Evolutionary conservation across 805 yeast species (phyloP).

Genomic region (Lipomyces spencermartinsiae): DNA sequence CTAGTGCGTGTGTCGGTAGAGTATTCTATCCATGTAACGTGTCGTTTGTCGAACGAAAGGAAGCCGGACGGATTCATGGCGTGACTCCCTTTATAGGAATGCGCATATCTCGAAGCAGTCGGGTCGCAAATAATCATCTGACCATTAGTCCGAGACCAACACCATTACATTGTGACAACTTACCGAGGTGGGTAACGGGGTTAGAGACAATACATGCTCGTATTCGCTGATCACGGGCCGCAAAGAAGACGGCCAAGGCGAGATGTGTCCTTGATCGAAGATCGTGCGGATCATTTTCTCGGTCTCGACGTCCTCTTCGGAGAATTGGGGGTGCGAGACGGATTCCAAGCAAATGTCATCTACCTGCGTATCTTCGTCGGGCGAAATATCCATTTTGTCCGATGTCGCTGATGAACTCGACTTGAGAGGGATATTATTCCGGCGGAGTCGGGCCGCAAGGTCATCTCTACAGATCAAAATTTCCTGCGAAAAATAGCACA

Average conservation of each 20-base stretch:
- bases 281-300: conserved; percentile 60
- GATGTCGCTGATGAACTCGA: conserved; percentile 16
- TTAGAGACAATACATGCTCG: conserved; percentile 70
- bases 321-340: not conserved
- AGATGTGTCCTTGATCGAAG: conserved; percentile 83
- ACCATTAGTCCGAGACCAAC: not conserved
- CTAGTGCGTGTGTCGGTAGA: conserved; percentile 54
- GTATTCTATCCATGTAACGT: conserved; percentile 75
- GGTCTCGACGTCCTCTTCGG: conserved; percentile 13
- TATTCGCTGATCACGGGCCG: conserved; percentile 73
- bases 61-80: conserved; percentile 27
- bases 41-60: conserved; percentile 9
- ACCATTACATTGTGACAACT: conserved; percentile 29
- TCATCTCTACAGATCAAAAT: conserved; percentile 77
- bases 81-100: conserved; percentile 49
- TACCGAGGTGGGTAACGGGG: conserved; percentile 76
- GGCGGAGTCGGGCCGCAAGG: conserved; percentile 67
- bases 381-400: conserved; percentile 9
- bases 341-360: not conserved
- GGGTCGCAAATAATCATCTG: conserved; percentile 68
- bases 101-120: conserved; percentile 71
- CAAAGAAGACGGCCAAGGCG: conserved; percentile 71
- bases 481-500: conserved; percentile 84
- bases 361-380: conserved; percentile 8
- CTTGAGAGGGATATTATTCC: conserved; percentile 61